Evolutionary conservation across 202 grass and related monocot genomes (phyloP).

Genomic region (Schoenoplectus triqueter): DNA sequence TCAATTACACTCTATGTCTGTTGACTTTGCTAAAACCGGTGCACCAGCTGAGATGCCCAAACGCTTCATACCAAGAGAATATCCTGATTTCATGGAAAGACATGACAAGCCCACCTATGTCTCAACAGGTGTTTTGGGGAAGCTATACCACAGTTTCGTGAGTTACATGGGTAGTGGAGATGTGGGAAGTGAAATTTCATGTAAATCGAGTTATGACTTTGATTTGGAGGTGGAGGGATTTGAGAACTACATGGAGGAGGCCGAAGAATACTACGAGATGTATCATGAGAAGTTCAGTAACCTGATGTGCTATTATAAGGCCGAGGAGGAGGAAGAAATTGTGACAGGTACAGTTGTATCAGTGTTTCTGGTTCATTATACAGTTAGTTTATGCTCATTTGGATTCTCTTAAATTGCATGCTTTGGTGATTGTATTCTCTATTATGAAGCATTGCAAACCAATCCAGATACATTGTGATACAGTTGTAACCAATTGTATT

Average conservation of each 20-base stretch:
- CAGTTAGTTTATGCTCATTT: not conserved
- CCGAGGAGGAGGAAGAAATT: conserved; percentile 89
- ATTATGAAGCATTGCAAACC: not conserved
- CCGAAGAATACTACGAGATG: conserved; percentile 56
- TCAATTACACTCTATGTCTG: conserved; percentile 84
- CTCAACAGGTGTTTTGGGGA: conserved; percentile 67
- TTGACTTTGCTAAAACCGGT: conserved; percentile 91
- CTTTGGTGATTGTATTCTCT: not conserved
- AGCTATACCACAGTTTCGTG: conserved; percentile 56
- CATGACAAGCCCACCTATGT: conserved; percentile 65
- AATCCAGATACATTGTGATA: not conserved
- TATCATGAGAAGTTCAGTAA: conserved; percentile 72
- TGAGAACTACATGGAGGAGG: conserved; percentile 52
- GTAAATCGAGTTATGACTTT: conserved; percentile 34
- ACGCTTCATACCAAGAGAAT: conserved; percentile 65
- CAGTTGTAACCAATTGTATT: conserved; percentile 8
- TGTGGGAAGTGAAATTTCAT: not conserved
- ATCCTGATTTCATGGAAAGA: conserved; percentile 90
- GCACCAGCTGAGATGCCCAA: conserved; percentile 79
- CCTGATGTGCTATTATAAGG: conserved; percentile 72
- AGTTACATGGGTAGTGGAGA: conserved; percentile 40
- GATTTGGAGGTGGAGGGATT: conserved; percentile 72
- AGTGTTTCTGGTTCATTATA: not conserved
- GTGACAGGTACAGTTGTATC: conserved; percentile 48
- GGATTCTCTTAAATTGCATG: not conserved